A percentile compares a stretch with the other conserved stretches of the same genome.
phyloP scores from a whole-genome alignment of 2,329 filamentous ascomycete species.

The Helotiales sp. region DNA sequence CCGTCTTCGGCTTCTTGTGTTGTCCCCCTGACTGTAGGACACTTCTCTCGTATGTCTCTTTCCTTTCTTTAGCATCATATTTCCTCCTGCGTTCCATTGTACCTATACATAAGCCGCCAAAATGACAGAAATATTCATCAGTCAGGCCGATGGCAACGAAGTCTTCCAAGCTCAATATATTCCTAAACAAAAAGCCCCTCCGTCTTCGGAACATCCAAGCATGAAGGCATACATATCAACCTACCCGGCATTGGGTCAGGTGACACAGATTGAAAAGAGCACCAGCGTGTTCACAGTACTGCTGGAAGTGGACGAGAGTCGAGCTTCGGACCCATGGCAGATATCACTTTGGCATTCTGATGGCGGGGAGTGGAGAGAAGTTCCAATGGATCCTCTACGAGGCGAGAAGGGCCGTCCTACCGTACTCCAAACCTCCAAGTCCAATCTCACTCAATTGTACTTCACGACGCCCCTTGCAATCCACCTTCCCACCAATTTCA shows the following conservation, averaged over 20 bases:
- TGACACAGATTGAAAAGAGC: slow-evolving; percentile 56
- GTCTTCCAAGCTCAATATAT: slow-evolving; percentile 36
- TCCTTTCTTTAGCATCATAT: neutral
- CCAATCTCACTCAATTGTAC: slow-evolving; percentile 45
- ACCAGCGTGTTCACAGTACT: slow-evolving; percentile 65
- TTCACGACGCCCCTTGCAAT: slow-evolving; percentile 55
- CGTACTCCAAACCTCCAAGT: slow-evolving; percentile 46
- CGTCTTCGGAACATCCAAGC: slow-evolving; percentile 44
- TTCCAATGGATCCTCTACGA: slow-evolving; percentile 36
- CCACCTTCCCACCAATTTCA: slow-evolving; percentile 58
- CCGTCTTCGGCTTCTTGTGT: slow-evolving; percentile 1
- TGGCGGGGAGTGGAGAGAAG: slow-evolving; percentile 57
- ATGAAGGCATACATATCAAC: slow-evolving; percentile 53
- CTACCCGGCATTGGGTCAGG: slow-evolving; percentile 74
- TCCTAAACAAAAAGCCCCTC: slow-evolving; percentile 32
- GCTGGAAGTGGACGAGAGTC: slow-evolving; percentile 61
- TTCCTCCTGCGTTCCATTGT: neutral
- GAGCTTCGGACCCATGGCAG: slow-evolving; percentile 63
- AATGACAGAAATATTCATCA: slow-evolving; percentile 27
- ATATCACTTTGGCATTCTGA: slow-evolving; percentile 72
- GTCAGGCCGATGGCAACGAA: slow-evolving; percentile 33
- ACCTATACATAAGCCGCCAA: slow-evolving; percentile 8
- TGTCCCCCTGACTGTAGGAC: neutral
- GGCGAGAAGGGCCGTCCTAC: slow-evolving; percentile 42
- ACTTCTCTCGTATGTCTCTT: slow-evolving; percentile 6